phyloP scores from a whole-genome alignment of 1,139 yeast species.

The Blastobotrys illinoisensis region DNA sequence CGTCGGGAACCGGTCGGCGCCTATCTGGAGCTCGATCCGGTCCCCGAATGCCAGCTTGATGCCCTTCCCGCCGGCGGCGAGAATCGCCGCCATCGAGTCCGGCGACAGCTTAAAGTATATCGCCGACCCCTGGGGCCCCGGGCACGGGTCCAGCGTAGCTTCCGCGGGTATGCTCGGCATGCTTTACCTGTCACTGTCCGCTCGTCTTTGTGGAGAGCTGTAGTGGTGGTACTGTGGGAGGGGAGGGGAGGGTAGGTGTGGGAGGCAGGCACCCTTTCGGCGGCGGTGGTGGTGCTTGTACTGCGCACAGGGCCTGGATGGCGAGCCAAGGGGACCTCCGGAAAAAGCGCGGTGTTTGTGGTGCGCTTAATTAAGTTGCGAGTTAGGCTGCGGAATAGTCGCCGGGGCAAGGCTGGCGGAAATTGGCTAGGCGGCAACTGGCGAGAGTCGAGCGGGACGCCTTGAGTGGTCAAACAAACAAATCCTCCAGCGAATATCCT shows the following conservation, averaged over 20 bases:
- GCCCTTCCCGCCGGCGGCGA: constrained; percentile 14
- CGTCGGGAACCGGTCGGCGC: constrained; percentile 13
- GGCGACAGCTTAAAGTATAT: constrained; percentile 28
- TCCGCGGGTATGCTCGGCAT: not conserved
- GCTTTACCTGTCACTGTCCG: too few species aligned
- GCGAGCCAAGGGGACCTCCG: not conserved
- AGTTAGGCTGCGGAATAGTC: too few species aligned
- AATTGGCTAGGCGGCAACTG: not conserved
- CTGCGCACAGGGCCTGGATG: not conserved
- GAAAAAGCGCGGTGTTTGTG: not conserved
- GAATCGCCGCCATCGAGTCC: constrained; percentile 22
- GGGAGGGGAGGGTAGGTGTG: too few species aligned
- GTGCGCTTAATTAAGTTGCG: not conserved
- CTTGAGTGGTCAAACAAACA: not conserved
- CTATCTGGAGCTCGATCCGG: constrained; percentile 15
- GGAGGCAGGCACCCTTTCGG: too few species aligned
- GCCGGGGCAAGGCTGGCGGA: too few species aligned
- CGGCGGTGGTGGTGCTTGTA: not conserved
- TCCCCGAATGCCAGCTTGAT: constrained; percentile 14
- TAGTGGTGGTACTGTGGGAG: too few species aligned
- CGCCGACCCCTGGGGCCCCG: constrained; percentile 19
- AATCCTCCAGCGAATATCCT: not conserved
- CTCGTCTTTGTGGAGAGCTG: too few species aligned
- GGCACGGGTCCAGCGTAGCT: constrained; percentile 6
- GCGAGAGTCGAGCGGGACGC: not conserved